Percentiles rank a stretch among this genome's conserved stretches.
Conservation (phyloP, 2,329 filamentous ascomycete genomes). For the Nothopassalora personata region DNA sequence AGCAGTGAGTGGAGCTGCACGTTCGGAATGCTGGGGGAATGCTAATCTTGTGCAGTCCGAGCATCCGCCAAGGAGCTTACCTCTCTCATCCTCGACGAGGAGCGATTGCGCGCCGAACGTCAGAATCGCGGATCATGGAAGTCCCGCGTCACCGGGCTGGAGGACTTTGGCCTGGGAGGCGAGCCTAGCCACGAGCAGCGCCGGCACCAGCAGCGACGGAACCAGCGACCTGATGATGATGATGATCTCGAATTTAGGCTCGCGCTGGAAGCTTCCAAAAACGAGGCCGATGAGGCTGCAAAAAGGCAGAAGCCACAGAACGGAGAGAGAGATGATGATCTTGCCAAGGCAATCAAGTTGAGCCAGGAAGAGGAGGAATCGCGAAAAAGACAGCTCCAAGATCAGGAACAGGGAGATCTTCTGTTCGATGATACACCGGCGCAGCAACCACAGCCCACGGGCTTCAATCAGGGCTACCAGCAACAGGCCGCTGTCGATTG, state of each 20-base stretch:
- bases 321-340: conserved; percentile 67
- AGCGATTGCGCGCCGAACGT: conserved; percentile 81
- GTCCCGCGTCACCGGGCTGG: conserved; percentile 86
- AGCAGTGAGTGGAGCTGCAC: conserved; percentile 63
- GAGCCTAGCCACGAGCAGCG: conserved; percentile 28
- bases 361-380: conserved; percentile 92
- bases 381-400: conserved; percentile 78
- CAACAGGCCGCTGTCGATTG: conserved; percentile 95
- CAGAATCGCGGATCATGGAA: conserved; percentile 94
- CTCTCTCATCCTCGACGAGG: conserved; percentile 85
- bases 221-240: conserved; percentile 50
- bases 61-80: conserved; percentile 95
- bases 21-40: not conserved
- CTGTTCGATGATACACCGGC: conserved; percentile 78
- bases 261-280: conserved; percentile 90
- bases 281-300: conserved; percentile 83
- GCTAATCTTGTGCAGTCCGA: conserved; percentile 61
- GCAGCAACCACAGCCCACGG: conserved; percentile 66
- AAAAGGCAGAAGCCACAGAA: conserved; percentile 54
- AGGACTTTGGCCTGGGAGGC: conserved; percentile 43
- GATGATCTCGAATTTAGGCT: conserved; percentile 80
- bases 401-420: conserved; percentile 68
- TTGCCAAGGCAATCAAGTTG: conserved; percentile 89
- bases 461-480: conserved; percentile 95
- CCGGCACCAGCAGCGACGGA: conserved; percentile 41